These are phyloP conservation scores for Pleurotus ostreatus DNA, from an alignment of 768 basidiomycete genomes.

Conservation along the genomic window DNA sequence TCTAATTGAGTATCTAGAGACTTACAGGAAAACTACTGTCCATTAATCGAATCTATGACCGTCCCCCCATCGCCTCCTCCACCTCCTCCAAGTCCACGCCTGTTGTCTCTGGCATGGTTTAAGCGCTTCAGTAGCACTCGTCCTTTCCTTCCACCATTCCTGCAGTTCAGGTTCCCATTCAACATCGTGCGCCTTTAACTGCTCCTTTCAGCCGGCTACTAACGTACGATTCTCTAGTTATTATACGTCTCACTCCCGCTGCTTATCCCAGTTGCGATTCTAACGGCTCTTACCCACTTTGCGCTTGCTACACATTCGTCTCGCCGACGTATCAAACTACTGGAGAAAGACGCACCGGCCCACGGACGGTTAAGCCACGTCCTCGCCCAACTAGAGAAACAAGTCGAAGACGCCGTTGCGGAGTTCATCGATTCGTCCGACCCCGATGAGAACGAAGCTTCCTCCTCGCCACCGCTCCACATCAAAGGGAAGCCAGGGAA, in stretches of 20 bases:
- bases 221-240: constrained; percentile 28
- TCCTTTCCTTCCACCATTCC: constrained; percentile 53
- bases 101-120: constrained; percentile 44
- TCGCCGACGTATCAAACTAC: constrained; percentile 55
- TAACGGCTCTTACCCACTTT: constrained; percentile 52
- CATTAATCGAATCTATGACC: constrained; percentile 51
- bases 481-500: neutral
- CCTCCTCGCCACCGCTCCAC: neutral
- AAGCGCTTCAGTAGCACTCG: constrained; percentile 30
- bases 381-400: constrained; percentile 52
- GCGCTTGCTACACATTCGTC: constrained; percentile 56
- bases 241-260: constrained; percentile 58
- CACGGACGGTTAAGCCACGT: constrained; percentile 51
- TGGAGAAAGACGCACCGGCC: constrained; percentile 53
- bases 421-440: constrained; percentile 52
- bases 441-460: constrained; percentile 11
- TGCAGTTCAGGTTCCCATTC: constrained; percentile 60
- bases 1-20: constrained; percentile 34
- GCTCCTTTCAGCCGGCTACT: constrained; percentile 3
- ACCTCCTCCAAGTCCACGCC: constrained; percentile 28
- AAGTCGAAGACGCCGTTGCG: constrained; percentile 56
- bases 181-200: constrained; percentile 53
- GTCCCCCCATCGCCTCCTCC: constrained; percentile 41
- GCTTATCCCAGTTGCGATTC: constrained; percentile 56
- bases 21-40: constrained; percentile 50